These are phyloP conservation scores for Moesziomyces globuligerus DNA, from an alignment of 1,284 basidiomycete species.

Conservation along the genomic window DNA sequence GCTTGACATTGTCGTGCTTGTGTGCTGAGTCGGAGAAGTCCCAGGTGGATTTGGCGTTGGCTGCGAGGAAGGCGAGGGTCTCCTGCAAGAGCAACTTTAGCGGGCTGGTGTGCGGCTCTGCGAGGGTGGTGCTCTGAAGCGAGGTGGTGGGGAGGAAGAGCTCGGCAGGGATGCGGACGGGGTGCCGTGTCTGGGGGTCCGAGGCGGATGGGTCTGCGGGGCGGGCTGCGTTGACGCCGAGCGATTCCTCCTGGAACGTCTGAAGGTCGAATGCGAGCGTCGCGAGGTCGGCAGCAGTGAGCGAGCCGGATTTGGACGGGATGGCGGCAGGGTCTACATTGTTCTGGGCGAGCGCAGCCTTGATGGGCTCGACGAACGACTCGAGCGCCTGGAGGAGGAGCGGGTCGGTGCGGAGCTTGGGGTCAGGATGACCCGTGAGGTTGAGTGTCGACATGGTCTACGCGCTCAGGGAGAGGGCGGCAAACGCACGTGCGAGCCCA, in stretches of 20 bases:
- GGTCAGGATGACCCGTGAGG: conserved; percentile 47
- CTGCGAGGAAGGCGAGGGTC: conserved; percentile 46
- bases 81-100: conserved; percentile 50
- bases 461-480: no score
- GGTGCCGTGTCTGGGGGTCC: conserved; percentile 35
- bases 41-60: conserved; percentile 42
- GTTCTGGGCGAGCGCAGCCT: conserved; percentile 20
- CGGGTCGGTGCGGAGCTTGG: conserved; percentile 37
- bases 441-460: conserved; percentile 49
- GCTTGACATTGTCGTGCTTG: conserved; percentile 46
- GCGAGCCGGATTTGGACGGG: conserved; percentile 23
- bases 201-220: conserved; percentile 47
- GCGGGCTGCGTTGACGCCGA: conserved; percentile 51
- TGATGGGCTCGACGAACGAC: conserved; percentile 49
- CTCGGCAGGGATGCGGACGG: conserved; percentile 57
- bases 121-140: conserved; percentile 36
- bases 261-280: conserved; percentile 45
- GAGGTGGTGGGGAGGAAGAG: conserved; percentile 57
- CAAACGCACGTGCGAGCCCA: no score
- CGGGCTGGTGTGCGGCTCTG: conserved; percentile 39
- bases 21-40: conserved; percentile 46
- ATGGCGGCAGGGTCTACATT: conserved; percentile 17
- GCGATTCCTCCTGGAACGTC: conserved; percentile 58
- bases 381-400: conserved; percentile 42
- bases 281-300: conserved; percentile 45